phyloP scores from a whole-genome alignment of 306 rosid genomes.

The Phaseolus lunatus region DNA sequence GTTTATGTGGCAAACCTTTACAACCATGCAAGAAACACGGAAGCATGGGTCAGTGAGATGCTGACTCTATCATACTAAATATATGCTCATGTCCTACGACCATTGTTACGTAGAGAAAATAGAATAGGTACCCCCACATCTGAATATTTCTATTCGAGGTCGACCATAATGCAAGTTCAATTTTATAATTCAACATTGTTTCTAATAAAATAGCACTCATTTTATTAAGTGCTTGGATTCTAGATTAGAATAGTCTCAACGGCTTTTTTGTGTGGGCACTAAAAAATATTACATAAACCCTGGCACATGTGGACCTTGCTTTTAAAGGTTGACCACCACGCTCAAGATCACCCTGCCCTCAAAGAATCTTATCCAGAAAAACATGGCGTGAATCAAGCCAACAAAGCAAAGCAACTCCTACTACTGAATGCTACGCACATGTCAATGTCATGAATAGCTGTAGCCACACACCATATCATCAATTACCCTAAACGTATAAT shows the following conservation, averaged over 20 bases:
- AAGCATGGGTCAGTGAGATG: conserved; percentile 62
- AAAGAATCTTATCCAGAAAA: background rate
- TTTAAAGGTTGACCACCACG: background rate
- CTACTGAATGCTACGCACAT: background rate
- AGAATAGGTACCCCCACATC: conserved; percentile 46
- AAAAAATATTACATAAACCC: background rate
- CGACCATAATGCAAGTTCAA: conserved; percentile 43
- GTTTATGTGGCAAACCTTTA: conserved; percentile 92
- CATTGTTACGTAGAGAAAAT: conserved; percentile 41
- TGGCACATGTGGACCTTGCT: background rate
- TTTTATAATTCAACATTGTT: conserved; percentile 45
- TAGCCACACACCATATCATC: background rate
- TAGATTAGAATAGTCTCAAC: background rate
- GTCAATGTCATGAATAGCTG: background rate
- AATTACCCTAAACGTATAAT: too few species aligned
- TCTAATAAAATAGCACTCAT: conserved; percentile 35
- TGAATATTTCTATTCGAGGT: conserved; percentile 29
- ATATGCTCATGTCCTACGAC: conserved; percentile 55
- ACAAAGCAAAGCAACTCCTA: background rate
- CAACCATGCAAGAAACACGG: conserved; percentile 68
- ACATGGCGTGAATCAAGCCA: background rate
- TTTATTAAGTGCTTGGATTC: background rate
- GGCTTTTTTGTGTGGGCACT: background rate
- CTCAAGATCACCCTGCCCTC: background rate
- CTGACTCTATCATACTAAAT: conserved; percentile 57